phyloP scores from a whole-genome alignment of 306 rosid species.

The Amphicarpaea edgeworthii region DNA sequence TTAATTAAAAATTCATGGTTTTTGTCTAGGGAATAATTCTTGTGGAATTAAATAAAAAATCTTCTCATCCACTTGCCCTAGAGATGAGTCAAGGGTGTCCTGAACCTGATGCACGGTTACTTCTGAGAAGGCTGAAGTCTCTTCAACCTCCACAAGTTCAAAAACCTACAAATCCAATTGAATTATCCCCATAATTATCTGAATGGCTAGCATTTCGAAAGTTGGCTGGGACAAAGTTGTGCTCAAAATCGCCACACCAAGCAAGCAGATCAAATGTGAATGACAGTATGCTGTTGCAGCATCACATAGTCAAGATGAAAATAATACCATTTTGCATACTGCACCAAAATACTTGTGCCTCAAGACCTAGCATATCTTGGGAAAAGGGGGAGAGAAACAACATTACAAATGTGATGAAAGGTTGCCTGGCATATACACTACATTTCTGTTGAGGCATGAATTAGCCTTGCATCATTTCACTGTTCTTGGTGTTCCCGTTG shows the following conservation, averaged over 20 bases:
- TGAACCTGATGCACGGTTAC: constrained; percentile 77
- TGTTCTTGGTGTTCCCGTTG: background rate
- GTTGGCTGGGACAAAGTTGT: constrained; percentile 24
- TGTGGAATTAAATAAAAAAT: constrained; percentile 63
- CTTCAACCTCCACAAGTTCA: constrained; percentile 44
- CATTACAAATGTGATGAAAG: constrained; percentile 4
- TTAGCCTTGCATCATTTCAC: background rate
- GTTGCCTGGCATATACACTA: background rate
- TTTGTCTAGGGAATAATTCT: constrained; percentile 75
- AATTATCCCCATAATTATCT: constrained; percentile 62
- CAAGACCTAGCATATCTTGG: constrained; percentile 8
- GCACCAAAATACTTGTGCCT: background rate
- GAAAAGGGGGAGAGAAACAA: background rate
- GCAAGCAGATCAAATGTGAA: constrained; percentile 23
- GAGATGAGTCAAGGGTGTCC: constrained; percentile 85
- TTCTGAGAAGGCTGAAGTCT: constrained; percentile 72
- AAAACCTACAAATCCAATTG: constrained; percentile 51
- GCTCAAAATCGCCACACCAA: constrained; percentile 21
- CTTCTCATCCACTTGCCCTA: constrained; percentile 67
- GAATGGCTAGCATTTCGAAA: constrained; percentile 21
- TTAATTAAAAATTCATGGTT: constrained; percentile 32
- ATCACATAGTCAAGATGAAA: background rate
- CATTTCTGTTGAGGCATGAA: constrained; percentile 7
- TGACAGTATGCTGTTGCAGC: background rate
- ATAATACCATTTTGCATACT: no score